Evolutionary conservation across 805 yeast species (phyloP), one percentile per base, ranked within the genome.

Genomic region (Yarrowia deformans): DNA sequence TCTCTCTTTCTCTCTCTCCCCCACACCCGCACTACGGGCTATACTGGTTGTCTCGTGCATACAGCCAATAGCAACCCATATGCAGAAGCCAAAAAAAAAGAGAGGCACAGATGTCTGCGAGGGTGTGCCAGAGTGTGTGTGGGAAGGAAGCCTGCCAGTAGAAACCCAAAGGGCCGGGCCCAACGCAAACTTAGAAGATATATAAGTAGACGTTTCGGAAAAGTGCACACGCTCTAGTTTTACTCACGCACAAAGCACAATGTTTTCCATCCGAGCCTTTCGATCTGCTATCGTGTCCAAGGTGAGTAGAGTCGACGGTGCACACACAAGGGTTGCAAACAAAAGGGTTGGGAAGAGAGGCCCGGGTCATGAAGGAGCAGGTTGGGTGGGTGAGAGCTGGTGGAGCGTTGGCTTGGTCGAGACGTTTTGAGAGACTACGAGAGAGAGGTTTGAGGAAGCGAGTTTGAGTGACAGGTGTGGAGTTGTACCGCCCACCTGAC

Each of bases 121-220:
- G n/a, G n/a, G 29, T 23, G 29, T 23, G 29, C 29, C 3, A 23
- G 29, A 23, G 29, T 23, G 29, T 23, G 29, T 23, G 29, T 23
- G 29, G 29, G n/a, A n/a, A n/a, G n/a, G n/a, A 23, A 23, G 4
- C 29, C 29, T 23, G 10, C 46, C 23, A 18, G 23, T 23, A 16
- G 23, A 55, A 55, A 55, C 48, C 48, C 63, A 23, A 55, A 23
- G 63, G 48, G 19, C 32, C 29, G 12, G 37, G 14, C 50, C 66
- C 66, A 60, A 60, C 66, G 66, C 52, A 60, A 60, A 60, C 66
- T 52, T 60, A 60, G 66, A 60, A 60, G 66, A 45, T 60, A 60
- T 60, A 60, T 60, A 60, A 60, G 66, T 60, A 45, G 66, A 56
- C 52, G 52, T 12, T 42, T 29, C 48, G 35, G 48, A 29, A 2